Conservation (phyloP, 768 basidiomycete species). For the Termitomyces titanicus region DNA sequence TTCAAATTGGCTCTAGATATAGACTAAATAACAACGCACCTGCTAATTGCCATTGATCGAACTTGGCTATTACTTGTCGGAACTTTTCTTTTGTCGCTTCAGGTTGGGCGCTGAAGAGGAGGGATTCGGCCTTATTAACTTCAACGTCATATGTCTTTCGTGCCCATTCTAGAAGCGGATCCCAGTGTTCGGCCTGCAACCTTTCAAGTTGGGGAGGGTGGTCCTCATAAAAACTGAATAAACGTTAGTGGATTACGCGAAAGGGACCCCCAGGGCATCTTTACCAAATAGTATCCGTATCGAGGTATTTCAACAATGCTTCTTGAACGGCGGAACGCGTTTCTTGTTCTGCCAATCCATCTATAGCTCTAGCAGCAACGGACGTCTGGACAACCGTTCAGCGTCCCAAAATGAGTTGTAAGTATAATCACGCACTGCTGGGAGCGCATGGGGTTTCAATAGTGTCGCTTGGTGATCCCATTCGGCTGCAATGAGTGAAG, state of each 20-base stretch:
- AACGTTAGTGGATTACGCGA: background rate
- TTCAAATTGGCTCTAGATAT: background rate
- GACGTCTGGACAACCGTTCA: slow-evolving; percentile 63
- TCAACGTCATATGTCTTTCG: slow-evolving; percentile 61
- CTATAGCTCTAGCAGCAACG: slow-evolving; percentile 84
- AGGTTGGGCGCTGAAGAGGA: slow-evolving; percentile 70
- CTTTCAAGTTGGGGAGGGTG: slow-evolving; percentile 70
- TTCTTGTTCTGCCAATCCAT: slow-evolving; percentile 57
- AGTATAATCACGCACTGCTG: slow-evolving; percentile 57
- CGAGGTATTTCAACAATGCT: slow-evolving; percentile 77
- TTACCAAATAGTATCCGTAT: slow-evolving; percentile 94
- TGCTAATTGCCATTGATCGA: slow-evolving; percentile 87
- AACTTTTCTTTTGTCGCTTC: slow-evolving; percentile 63
- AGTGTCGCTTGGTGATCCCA: slow-evolving; percentile 92
- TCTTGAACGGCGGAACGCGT: slow-evolving; percentile 61
- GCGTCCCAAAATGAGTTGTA: background rate
- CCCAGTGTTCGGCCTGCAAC: slow-evolving; percentile 84
- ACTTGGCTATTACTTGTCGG: slow-evolving; percentile 47
- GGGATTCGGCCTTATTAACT: slow-evolving; percentile 65
- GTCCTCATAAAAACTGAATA: slow-evolving; percentile 74
- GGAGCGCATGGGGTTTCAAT: slow-evolving; percentile 86
- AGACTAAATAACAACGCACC: slow-evolving; percentile 44
- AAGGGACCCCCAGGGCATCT: slow-evolving; percentile 1
- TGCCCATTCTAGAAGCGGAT: slow-evolving; percentile 82
- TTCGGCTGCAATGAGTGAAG: slow-evolving; percentile 87